phyloP scores from a whole-genome alignment of 306 rosid genomes.

The Quillaja saponaria region DNA sequence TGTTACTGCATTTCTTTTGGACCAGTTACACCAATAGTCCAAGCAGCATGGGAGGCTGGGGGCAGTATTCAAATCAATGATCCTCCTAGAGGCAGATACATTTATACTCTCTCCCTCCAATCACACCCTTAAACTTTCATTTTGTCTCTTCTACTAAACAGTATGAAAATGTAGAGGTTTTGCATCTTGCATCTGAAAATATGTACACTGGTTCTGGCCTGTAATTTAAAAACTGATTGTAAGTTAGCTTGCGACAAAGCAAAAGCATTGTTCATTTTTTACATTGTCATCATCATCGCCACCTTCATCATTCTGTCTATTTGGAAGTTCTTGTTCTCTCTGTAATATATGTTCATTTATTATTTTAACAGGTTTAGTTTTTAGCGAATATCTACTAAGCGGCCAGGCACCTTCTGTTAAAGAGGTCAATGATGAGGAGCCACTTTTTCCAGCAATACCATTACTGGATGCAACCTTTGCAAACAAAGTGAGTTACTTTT shows the following conservation, averaged over 20 bases:
- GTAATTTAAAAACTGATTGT: no score
- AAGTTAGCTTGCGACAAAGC: background rate
- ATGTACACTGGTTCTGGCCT: no score
- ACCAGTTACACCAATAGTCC: no score
- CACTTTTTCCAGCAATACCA: conserved; percentile 81
- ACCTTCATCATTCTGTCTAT: background rate
- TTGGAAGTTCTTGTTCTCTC: background rate
- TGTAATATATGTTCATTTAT: conserved; percentile 19
- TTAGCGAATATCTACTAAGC: conserved; percentile 85
- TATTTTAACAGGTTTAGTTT: conserved; percentile 75
- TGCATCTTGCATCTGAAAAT: no score
- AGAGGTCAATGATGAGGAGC: conserved; percentile 89
- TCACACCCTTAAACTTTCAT: no score
- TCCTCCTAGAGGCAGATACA: no score
- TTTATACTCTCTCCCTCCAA: no score
- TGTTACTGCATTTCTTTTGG: no score
- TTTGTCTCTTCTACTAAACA: no score
- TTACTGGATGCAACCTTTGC: conserved; percentile 52
- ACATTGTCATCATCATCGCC: background rate
- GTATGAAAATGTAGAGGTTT: no score
- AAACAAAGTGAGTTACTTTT: conserved; percentile 66
- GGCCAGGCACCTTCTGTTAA: conserved; percentile 86
- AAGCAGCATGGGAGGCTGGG: no score
- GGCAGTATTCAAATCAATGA: no score
- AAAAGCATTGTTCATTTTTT: background rate